These are phyloP conservation scores for Xylaria acuta DNA, from an alignment of 495 filamentous ascomycete species.

Conservation along the genomic window DNA sequence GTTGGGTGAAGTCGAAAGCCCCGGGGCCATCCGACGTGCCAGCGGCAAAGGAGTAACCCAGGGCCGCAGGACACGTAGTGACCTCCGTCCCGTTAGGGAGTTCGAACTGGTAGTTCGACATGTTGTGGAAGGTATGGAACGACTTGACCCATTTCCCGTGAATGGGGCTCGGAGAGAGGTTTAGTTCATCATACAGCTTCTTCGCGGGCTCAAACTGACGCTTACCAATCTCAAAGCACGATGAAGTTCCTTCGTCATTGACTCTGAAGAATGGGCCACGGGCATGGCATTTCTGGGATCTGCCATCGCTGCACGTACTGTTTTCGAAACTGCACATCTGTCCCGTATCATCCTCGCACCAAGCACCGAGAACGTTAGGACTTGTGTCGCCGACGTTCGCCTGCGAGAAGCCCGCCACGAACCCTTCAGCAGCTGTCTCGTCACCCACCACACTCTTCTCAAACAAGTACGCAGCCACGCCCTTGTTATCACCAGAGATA, in stretches of 20 bases:
- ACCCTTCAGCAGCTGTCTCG: slow-evolving; percentile 64
- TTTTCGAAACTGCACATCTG: slow-evolving; percentile 73
- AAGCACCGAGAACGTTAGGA: slow-evolving; percentile 86
- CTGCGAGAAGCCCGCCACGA: slow-evolving; percentile 94
- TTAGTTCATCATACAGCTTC: slow-evolving; percentile 65
- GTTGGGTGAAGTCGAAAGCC: slow-evolving; percentile 93
- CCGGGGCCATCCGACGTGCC: slow-evolving; percentile 95
- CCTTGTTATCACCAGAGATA: slow-evolving; percentile 94
- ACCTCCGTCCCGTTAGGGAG: slow-evolving; percentile 76
- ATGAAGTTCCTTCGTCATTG: slow-evolving; percentile 75
- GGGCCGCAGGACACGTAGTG: slow-evolving; percentile 84
- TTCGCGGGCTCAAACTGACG: slow-evolving; percentile 75
- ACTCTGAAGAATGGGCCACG: slow-evolving; percentile 80
- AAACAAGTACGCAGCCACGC: slow-evolving; percentile 85
- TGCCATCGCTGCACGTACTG: slow-evolving; percentile 76
- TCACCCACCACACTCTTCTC: slow-evolving; percentile 69
- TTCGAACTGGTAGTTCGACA: slow-evolving; percentile 74
- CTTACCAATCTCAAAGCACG: slow-evolving; percentile 79
- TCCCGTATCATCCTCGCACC: slow-evolving; percentile 80
- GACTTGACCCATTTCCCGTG: slow-evolving; percentile 69
- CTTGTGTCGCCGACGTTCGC: slow-evolving; percentile 92
- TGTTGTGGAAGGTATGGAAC: slow-evolving; percentile 77
- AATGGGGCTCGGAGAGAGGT: slow-evolving; percentile 54
- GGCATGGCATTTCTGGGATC: slow-evolving; percentile 79
- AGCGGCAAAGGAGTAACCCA: slow-evolving; percentile 93